A percentile compares a stretch with the other conserved stretches of the same genome.
These are phyloP conservation scores for Phallus indusiatus DNA, from an alignment of 768 basidiomycete genomes.

Conservation along the genomic window DNA sequence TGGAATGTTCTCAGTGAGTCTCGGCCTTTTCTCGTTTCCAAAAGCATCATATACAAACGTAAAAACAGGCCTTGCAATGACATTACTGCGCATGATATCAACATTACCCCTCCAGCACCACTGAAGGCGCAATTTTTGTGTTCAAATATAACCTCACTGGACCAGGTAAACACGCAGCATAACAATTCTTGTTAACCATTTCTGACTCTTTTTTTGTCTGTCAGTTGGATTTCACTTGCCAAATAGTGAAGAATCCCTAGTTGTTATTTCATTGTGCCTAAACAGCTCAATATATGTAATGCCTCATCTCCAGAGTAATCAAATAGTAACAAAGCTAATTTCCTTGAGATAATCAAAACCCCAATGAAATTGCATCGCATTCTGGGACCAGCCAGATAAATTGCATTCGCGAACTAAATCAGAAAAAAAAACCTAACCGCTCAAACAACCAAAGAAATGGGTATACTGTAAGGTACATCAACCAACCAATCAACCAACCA, in stretches of 20 bases:
- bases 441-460: too few species aligned
- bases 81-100: slow-evolving; percentile 29
- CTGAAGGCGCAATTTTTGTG: slow-evolving; percentile 37
- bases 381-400: too few species aligned
- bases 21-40: neutral
- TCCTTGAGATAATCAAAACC: too few species aligned
- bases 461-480: neutral
- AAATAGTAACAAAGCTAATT: too few species aligned
- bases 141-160: slow-evolving; percentile 42
- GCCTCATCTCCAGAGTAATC: too few species aligned
- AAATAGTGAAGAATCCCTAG: neutral
- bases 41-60: neutral
- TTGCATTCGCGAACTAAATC: too few species aligned
- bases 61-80: slow-evolving; percentile 20
- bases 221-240: neutral
- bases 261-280: too few species aligned
- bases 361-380: too few species aligned
- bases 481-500: too few species aligned
- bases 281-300: too few species aligned
- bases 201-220: neutral
- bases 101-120: slow-evolving; percentile 20
- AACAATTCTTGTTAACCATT: neutral
- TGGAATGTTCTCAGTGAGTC: slow-evolving; percentile 38
- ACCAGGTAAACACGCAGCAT: slow-evolving; percentile 20
- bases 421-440: too few species aligned